Base-by-base conservation (phyloP, 768 basidiomycete genomes). In the Candolleomyces eurysporus region DNA sequence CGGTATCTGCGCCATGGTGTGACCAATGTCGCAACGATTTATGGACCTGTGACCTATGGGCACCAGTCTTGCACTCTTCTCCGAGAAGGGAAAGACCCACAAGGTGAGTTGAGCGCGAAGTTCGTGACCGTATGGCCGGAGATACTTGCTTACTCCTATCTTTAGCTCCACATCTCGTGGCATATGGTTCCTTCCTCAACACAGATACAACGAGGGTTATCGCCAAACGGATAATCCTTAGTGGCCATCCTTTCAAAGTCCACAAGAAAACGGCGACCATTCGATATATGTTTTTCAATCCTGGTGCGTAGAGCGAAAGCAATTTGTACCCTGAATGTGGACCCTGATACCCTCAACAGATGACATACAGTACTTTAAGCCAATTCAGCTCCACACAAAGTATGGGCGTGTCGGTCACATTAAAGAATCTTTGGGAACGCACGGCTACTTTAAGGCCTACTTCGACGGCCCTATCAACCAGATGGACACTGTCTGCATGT, bases 201-300 rank as follows among this genome's bases (percentile, higher is more conserved):
- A 86, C 95, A 3, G 95, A 98, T 73, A 92, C 96, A 40, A 94
- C 92, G 1, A 87, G 96, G 22, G 82, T 98, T 70, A 83, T 95
- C 62, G 88, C 94, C 49, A 99, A 99, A 74, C 88, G 96, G n/a
- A 85, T 96, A 73, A 83, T 98, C 64, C 81, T 99, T 48, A 95
- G 96, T 2, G 96, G 96, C 0, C 95, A 97, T 75, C 96, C 96
- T 0, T 92, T 94, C 85, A 96, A 95, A 69, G 88, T 98, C 1
- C 96, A 98, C 82, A 94, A 94, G 72, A 95, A 94, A 79, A 94
- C 93, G 5, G 96, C 96, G 2, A 98, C 96, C 6, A 88, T 99
- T 67, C 89, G 96, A 59, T 98, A 98, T 79, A 92, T 99, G 93
- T 98, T 98, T 79, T 98, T 99, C 83, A 90, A 96, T 73, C 67